Evolutionary conservation across 1,139 yeast genomes (phyloP), one percentile per base, ranked within the genome.

Genomic region (Nakaseomyces sp.): DNA sequence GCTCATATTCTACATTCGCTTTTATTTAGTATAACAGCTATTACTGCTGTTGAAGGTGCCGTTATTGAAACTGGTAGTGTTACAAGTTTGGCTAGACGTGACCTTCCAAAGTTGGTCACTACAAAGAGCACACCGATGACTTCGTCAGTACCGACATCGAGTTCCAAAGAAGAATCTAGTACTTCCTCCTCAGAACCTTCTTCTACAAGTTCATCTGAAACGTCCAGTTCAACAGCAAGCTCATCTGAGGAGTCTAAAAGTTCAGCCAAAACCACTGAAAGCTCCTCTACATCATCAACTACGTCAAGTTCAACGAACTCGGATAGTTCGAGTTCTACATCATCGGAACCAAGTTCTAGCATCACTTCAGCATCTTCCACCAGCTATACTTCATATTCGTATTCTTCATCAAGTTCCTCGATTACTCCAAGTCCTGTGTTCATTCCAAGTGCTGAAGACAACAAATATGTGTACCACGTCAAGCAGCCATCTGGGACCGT

Each of bases 401-500:
- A 29, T 32, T 39, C 37, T 13, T 37, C 41, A 22, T 22, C 25
- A 22, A 26, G 13, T 31, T 24, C 37, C 20, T 19, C 31, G 10
- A 13, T 41, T 22, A 37, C 45, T 19, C 35, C 39, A 13, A 42
- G 44, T 19, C 24, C 44, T 13, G 13, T 43, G 6, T 29, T 13
- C 4, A 49, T 55, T 20, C 57, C 56, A 17, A 38, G 42, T 18
- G 42, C 57, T 19, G 66, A 64, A 39, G 56, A 57, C 43, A 81
- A 82, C 63, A 87, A 88, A 12, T 76, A 71, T 53, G 69, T 82
- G 37, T 55, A 68, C 19, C 64, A 69, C 31, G 66, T 74, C 26
- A 60, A 56, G 10, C 69, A 74, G 43, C 80, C 82, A 1, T 70
- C 72, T 44, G 91, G 91, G 1, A 79, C 89, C 1, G 85, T 82